Evolutionary conservation across 768 basidiomycete species (phyloP).

Genomic region (Russula compacta): DNA sequence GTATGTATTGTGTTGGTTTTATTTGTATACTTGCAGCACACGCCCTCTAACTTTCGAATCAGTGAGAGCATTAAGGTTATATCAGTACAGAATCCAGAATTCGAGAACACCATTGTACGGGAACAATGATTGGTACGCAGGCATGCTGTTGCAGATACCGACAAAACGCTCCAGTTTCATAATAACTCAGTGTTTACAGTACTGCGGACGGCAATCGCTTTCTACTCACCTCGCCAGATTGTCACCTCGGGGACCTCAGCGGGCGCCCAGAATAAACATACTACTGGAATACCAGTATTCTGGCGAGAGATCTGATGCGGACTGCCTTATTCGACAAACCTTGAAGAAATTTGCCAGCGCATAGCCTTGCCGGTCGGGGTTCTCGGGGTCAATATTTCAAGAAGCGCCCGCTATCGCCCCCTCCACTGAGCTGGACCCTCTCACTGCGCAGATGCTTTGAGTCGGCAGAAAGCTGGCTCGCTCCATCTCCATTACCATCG

Average conservation of each 20-base stretch:
- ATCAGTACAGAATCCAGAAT: not conserved
- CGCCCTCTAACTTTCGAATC: not conserved
- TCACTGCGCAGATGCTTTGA: not conserved
- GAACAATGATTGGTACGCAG: not conserved
- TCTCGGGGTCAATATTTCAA: conserved; percentile 2
- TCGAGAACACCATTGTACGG: not conserved
- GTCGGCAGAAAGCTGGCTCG: not conserved
- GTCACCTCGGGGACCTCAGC: conserved; percentile 9
- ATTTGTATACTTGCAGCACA: not conserved
- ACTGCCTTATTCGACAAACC: conserved; percentile 6
- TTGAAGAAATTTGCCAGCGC: conserved; percentile 17
- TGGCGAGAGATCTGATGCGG: conserved; percentile 12
- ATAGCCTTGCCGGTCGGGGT: conserved; percentile 2
- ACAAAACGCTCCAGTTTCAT: not conserved
- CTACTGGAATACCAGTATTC: not conserved
- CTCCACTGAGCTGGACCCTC: not conserved
- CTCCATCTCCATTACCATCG: not conserved
- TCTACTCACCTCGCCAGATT: conserved; percentile 6
- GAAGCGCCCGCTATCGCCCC: not conserved
- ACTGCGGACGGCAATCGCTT: not conserved
- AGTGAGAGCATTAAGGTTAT: not conserved
- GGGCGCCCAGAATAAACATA: conserved; percentile 7
- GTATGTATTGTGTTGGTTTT: not conserved
- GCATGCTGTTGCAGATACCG: not conserved
- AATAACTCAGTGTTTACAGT: not conserved